These are phyloP conservation scores for Aspergillus heteromorphus DNA, from an alignment of 495 filamentous ascomycete species.

Conservation along the genomic window DNA sequence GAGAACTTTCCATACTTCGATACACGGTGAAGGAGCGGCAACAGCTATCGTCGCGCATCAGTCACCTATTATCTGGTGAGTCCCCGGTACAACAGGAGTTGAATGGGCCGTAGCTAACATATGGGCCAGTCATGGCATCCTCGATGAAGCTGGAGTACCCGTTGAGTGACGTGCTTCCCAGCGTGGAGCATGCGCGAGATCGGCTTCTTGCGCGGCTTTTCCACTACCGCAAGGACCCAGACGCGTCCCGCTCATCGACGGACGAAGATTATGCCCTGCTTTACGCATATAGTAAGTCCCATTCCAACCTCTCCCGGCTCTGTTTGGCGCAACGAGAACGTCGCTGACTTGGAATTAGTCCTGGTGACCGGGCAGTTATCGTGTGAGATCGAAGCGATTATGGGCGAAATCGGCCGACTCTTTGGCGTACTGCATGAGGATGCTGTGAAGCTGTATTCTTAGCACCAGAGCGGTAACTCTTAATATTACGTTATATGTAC, in stretches of 20 bases:
- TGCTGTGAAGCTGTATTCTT: conserved; percentile 58
- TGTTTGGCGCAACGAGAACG: neutral
- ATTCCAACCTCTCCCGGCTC: conserved; percentile 13
- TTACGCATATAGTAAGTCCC: conserved; percentile 60
- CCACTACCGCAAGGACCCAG: conserved; percentile 68
- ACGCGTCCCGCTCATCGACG: conserved; percentile 43
- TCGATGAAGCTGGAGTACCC: conserved; percentile 93
- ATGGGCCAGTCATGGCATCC: conserved; percentile 67
- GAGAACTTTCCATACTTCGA: conserved; percentile 71
- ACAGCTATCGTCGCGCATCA: conserved; percentile 77
- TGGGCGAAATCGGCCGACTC: conserved; percentile 44
- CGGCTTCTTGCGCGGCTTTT: conserved; percentile 85
- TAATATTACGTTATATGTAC: too few species aligned
- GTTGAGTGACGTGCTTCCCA: conserved; percentile 79
- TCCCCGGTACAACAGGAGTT: neutral
- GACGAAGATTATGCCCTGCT: conserved; percentile 67
- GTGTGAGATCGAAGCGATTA: conserved; percentile 44
- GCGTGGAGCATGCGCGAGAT: conserved; percentile 72
- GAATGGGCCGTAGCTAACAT: conserved; percentile 7
- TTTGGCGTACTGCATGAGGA: conserved; percentile 79
- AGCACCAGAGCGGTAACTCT: too few species aligned
- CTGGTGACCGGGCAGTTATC: conserved; percentile 51
- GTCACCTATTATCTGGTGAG: conserved; percentile 81
- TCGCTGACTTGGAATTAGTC: conserved; percentile 23
- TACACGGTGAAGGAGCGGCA: conserved; percentile 76